Evolutionary conservation across 2,329 filamentous ascomycete genomes (phyloP).

Genomic region (Sarocladium brachiariae): DNA sequence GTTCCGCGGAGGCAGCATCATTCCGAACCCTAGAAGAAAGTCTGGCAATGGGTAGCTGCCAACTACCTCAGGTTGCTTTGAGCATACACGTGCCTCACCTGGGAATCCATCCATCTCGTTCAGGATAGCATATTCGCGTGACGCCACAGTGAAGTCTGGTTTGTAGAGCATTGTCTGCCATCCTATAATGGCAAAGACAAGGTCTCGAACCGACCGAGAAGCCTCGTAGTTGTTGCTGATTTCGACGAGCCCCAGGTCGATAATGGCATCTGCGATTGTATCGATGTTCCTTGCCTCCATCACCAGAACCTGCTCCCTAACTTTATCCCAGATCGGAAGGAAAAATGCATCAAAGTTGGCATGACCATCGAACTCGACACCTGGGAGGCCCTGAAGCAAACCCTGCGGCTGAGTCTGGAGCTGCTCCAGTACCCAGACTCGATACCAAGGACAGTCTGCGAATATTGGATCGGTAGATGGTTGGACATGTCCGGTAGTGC

Average conservation of each 20-base stretch:
- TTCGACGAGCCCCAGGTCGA: neutral
- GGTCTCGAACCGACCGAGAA: neutral
- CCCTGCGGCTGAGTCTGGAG: too few relatives aligned
- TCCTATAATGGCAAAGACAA: neutral
- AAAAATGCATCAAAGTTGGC: too few relatives aligned
- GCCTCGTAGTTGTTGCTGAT: neutral
- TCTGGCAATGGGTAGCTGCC: neutral
- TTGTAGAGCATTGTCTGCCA: neutral
- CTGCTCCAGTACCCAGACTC: too few relatives aligned
- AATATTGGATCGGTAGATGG: too few relatives aligned
- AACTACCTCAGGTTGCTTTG: neutral
- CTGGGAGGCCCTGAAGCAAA: too few relatives aligned
- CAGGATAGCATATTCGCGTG: neutral
- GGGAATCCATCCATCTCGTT: neutral
- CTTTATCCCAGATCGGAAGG: neutral
- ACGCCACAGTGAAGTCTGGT: neutral
- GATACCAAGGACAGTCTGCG: too few relatives aligned
- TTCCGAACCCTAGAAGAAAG: neutral
- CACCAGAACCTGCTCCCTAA: neutral
- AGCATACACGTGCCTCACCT: neutral
- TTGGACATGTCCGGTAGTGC: too few relatives aligned
- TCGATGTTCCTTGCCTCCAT: neutral
- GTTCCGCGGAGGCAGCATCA: neutral
- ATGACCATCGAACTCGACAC: too few relatives aligned
- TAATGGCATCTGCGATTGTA: neutral